Evolutionary conservation across 805 yeast genomes (phyloP), one percentile per base, ranked within the genome.

Genomic region (Cyberlindnera xylosilytica): DNA sequence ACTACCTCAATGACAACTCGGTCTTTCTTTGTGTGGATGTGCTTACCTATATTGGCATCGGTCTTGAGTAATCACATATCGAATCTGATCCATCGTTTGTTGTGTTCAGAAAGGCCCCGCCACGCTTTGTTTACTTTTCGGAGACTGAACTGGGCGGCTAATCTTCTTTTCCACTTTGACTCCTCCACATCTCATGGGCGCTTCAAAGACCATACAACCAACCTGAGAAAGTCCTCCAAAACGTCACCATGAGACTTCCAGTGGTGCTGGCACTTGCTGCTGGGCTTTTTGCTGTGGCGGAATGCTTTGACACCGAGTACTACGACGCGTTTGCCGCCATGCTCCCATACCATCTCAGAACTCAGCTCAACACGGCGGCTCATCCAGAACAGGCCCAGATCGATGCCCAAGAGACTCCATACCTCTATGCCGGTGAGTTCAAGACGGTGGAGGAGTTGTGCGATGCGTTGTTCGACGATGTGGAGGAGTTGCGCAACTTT

Each of bases 21-120:
- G 48, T 44, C 24, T 39, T 42, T 4, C 34, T 44, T 37, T 44
- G 44, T 38, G 48, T 44, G 8, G 45, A 44, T 32, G 48, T 44
- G 19, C 40, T 44, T 5, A 45, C 41, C 17, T 41, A 44, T 37
- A 44, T 44, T 27, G 36, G 45, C 11, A 41, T 36, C 40, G 12
- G n/a, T 26, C 39, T 40, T 8, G 47, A 39, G n/a, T n/a, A n/a
- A n/a, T n/a, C n/a, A n/a, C n/a, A n/a, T n/a, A n/a, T n/a, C n/a
- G n/a, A n/a, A n/a, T n/a, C n/a, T n/a, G n/a, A n/a, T n/a, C n/a
- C n/a, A n/a, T n/a, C n/a, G n/a, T n/a, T n/a, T n/a, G n/a, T n/a
- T n/a, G n/a, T n/a, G n/a, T n/a, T n/a, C n/a, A n/a, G n/a, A n/a
- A n/a, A n/a, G n/a, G n/a, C n/a, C n/a, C n/a, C n/a, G n/a, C n/a